Evolutionary conservation across 371 early-diverging fungal genomes (phyloP).

Genomic region (Phascolomyces articulosus): DNA sequence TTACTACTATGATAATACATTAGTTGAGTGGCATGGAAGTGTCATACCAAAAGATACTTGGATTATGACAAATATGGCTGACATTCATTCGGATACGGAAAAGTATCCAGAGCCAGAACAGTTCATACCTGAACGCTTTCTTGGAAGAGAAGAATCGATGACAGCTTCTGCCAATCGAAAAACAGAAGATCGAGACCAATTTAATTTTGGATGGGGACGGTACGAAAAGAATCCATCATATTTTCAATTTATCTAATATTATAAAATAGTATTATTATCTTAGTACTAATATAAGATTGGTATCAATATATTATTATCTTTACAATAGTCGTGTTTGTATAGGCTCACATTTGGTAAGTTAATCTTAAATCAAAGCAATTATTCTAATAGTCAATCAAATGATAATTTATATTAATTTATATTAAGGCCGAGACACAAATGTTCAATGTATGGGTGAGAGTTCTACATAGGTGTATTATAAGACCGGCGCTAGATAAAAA

Average conservation of each 20-base stretch:
- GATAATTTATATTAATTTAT: no score
- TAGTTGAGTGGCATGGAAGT: constrained; percentile 10
- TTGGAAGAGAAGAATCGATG: constrained; percentile 9
- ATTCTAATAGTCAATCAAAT: no score
- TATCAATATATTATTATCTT: no score
- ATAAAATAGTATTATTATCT: neutral
- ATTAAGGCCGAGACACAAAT: constrained; percentile 9
- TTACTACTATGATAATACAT: neutral
- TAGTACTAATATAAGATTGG: neutral
- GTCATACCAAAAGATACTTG: constrained; percentile 12
- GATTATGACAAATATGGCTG: constrained; percentile 13
- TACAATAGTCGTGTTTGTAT: constrained; percentile 8
- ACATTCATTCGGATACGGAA: constrained; percentile 15
- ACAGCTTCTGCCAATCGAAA: constrained; percentile 9
- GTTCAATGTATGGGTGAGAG: constrained; percentile 3
- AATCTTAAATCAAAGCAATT: no score
- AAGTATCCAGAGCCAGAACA: constrained; percentile 14
- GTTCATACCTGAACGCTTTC: constrained; percentile 20
- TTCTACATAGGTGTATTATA: constrained; percentile 13
- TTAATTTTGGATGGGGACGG: constrained; percentile 24
- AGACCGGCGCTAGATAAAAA: constrained; percentile 6
- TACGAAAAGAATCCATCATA: neutral
- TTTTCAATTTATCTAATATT: no score
- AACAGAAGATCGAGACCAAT: constrained; percentile 15
- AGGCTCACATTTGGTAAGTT: constrained; percentile 13